Percentiles rank a stretch among this genome's conserved stretches.
Evolutionary conservation across 2,329 filamentous ascomycete species (phyloP).

Genomic region (Mariannaea elegans): DNA sequence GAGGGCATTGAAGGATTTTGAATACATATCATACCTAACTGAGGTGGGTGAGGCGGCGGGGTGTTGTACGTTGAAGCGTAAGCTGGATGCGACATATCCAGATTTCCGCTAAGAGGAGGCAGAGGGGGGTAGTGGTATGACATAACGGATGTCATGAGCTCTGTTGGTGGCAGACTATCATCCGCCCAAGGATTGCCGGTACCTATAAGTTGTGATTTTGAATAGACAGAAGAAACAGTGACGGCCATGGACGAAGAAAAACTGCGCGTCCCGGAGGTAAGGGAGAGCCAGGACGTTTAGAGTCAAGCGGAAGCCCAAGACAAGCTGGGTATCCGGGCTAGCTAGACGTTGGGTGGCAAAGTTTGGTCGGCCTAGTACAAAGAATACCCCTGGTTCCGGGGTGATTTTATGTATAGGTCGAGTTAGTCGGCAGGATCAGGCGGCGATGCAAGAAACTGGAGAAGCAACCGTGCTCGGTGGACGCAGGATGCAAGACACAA

Average conservation of each 20-base stretch:
- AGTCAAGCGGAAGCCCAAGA: conserved; percentile 7
- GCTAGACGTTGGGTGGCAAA: conserved; percentile 14
- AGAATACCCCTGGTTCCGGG: conserved; percentile 3
- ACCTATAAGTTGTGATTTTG: conserved; percentile 23
- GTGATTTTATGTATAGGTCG: conserved; percentile 12
- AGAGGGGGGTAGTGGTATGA: conserved; percentile 59
- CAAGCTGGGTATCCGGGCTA: conserved; percentile 4
- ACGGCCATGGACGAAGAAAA: conserved; percentile 33
- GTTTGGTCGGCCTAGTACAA: conserved; percentile 12
- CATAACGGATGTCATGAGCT: conserved; percentile 46
- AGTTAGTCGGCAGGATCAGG: conserved; percentile 13
- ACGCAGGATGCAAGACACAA: conserved; percentile 27
- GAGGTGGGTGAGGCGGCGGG: conserved; percentile 43
- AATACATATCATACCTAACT: conserved; percentile 44
- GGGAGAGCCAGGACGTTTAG: conserved; percentile 4
- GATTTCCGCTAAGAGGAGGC: conserved; percentile 51
- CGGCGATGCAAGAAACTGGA: conserved; percentile 23
- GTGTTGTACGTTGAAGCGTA: conserved; percentile 42
- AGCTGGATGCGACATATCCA: conserved; percentile 51
- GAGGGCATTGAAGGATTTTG: conserved; percentile 46
- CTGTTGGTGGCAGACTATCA: conserved; percentile 14
- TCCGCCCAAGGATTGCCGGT: conserved; percentile 18
- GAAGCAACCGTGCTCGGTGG: conserved; percentile 23
- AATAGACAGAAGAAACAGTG: conserved; percentile 22
- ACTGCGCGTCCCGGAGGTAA: background rate